Conservation (phyloP, 805 yeast species). For the Candida ascalaphidarum region DNA sequence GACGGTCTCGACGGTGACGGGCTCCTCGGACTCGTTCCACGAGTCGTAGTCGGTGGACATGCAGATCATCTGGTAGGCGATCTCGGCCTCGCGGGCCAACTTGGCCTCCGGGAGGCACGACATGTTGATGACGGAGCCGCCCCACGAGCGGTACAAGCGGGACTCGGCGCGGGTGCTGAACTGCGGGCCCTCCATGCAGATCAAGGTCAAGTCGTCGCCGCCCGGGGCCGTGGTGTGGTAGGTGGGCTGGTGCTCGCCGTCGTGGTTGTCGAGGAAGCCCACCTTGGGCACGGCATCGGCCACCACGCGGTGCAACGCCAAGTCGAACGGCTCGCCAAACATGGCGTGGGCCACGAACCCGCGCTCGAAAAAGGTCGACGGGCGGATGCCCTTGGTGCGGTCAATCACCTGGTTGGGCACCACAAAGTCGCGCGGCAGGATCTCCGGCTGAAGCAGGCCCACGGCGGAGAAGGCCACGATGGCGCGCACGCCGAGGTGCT, state of each 20-base stretch:
- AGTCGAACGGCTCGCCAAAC: slow-evolving; percentile 95
- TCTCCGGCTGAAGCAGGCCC: slow-evolving; percentile 84
- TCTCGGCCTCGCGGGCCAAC: slow-evolving; percentile 94
- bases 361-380: slow-evolving; percentile 78
- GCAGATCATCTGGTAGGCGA: slow-evolving; percentile 95
- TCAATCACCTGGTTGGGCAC: slow-evolving; percentile 94
- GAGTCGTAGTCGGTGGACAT: slow-evolving; percentile 99
- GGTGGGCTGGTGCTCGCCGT: slow-evolving; percentile 26
- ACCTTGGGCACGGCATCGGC: slow-evolving; percentile 35
- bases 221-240: slow-evolving; percentile 59
- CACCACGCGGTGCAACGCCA: slow-evolving; percentile 57
- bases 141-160: slow-evolving; percentile 74
- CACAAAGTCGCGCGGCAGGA: slow-evolving; percentile 94
- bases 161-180: slow-evolving; percentile 97
- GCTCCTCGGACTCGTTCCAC: slow-evolving; percentile 92
- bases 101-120: slow-evolving; percentile 95
- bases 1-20: slow-evolving; percentile 97
- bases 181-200: slow-evolving; percentile 99
- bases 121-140: slow-evolving; percentile 96
- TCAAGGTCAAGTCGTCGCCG: slow-evolving; percentile 68
- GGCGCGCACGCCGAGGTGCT: slow-evolving; percentile 76
- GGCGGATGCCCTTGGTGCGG: slow-evolving; percentile 91
- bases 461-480: slow-evolving; percentile 93
- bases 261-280: slow-evolving; percentile 48
- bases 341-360: slow-evolving; percentile 97